phyloP scores from a whole-genome alignment of 352 stramenopile species.

The Phytopythium kandeliae region DNA sequence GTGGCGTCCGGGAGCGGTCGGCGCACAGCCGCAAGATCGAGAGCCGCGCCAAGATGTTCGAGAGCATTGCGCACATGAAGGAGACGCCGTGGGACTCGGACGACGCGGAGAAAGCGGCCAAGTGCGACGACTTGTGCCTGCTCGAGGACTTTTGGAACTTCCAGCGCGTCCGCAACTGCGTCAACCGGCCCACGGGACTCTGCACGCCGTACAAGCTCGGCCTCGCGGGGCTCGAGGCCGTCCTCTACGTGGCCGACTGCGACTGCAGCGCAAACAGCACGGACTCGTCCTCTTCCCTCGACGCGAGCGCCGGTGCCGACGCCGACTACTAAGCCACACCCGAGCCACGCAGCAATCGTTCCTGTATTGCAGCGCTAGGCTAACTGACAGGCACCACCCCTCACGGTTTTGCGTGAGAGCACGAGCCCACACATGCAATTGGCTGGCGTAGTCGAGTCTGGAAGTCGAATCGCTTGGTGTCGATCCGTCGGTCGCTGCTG shows the following conservation, averaged over 20 bases:
- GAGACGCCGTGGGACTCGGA: constrained; percentile 62
- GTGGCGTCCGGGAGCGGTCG: constrained; percentile 10
- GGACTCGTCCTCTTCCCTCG: not conserved
- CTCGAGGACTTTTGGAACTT: constrained; percentile 54
- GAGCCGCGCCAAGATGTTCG: constrained; percentile 34
- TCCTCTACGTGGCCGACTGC: constrained; percentile 57
- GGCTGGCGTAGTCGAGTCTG: too few species aligned
- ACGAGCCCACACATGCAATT: too few species aligned
- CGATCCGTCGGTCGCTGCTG: too few species aligned
- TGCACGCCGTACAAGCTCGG: constrained; percentile 57
- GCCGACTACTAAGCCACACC: too few species aligned
- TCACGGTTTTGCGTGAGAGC: too few species aligned
- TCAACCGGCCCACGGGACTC: constrained; percentile 38
- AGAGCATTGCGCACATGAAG: constrained; percentile 44
- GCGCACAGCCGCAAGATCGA: constrained; percentile 19
- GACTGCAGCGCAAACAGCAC: constrained; percentile 28
- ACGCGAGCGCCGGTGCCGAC: too few species aligned
- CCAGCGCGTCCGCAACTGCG: constrained; percentile 58
- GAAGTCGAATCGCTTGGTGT: too few species aligned
- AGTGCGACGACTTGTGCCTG: constrained; percentile 57
- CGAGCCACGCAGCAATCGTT: too few species aligned
- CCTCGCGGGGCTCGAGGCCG: constrained; percentile 33
- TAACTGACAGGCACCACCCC: too few species aligned
- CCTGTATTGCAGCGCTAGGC: too few species aligned
- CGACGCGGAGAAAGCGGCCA: constrained; percentile 30